Conservation (phyloP, 2,329 filamentous ascomycete genomes). For the Pseudogymnoascus sp. region DNA sequence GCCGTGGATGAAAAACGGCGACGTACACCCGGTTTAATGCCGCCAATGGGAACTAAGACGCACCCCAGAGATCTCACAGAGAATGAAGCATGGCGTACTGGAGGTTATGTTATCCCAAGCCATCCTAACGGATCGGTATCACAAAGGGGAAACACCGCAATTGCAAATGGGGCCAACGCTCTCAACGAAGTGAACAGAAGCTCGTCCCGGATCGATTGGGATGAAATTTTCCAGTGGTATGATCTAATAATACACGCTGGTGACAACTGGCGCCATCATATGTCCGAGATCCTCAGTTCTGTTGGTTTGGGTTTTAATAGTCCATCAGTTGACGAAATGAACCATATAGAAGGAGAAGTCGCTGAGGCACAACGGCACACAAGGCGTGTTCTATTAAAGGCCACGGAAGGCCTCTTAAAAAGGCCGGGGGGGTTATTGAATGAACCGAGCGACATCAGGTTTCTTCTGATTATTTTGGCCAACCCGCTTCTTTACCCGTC, state of each 20-base stretch:
- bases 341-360: conserved; percentile 44
- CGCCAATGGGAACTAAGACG: conserved; percentile 66
- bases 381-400: conserved; percentile 65
- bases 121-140: conserved; percentile 29
- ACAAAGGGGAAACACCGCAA: conserved; percentile 24
- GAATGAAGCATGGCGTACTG: conserved; percentile 78
- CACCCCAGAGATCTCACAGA: conserved; percentile 70
- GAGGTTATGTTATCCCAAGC: conserved; percentile 38
- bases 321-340: conserved; percentile 22
- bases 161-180: neutral
- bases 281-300: conserved; percentile 43
- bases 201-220: conserved; percentile 69
- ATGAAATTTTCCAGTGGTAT: conserved; percentile 66
- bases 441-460: conserved; percentile 63
- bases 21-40: conserved; percentile 31
- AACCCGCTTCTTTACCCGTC: conserved; percentile 66
- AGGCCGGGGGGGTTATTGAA: conserved; percentile 64
- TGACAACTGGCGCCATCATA: conserved; percentile 53
- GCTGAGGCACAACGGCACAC: conserved; percentile 59
- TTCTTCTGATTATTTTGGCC: conserved; percentile 67
- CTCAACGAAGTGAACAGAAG: conserved; percentile 43
- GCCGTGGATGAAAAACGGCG: conserved; percentile 30
- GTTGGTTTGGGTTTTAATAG: conserved; percentile 13
- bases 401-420: conserved; percentile 71
- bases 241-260: conserved; percentile 59